Evolutionary conservation across 495 filamentous ascomycete species (phyloP).

Genomic region (Cladorrhinum samala): DNA sequence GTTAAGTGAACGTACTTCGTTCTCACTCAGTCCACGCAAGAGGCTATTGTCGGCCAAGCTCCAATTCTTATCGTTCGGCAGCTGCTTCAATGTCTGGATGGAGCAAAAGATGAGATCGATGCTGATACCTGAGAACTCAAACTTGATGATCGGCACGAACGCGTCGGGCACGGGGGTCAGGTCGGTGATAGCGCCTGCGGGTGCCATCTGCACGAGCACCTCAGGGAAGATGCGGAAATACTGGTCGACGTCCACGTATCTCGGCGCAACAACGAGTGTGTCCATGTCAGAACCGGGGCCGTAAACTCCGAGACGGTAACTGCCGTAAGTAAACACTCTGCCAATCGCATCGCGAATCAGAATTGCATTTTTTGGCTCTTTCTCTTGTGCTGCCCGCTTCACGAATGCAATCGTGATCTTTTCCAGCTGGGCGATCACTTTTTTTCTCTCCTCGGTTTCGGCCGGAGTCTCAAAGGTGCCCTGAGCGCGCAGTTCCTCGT

Average conservation of each 20-base stretch:
- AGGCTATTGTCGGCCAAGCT: slow-evolving; percentile 76
- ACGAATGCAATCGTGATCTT: slow-evolving; percentile 79
- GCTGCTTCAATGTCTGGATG: slow-evolving; percentile 58
- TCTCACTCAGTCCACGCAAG: slow-evolving; percentile 77
- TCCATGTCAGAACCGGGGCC: slow-evolving; percentile 97
- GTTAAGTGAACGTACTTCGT: slow-evolving; percentile 81
- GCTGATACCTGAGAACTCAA: slow-evolving; percentile 81
- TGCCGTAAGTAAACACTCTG: slow-evolving; percentile 90
- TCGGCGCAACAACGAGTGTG: slow-evolving; percentile 84
- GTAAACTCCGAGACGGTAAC: slow-evolving; percentile 88
- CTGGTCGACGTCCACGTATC: slow-evolving; percentile 77
- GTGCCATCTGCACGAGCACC: slow-evolving; percentile 65
- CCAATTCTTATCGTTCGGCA: slow-evolving; percentile 58
- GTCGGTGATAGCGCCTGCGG: slow-evolving; percentile 70
- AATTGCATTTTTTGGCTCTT: slow-evolving; percentile 67
- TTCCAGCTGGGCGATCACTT: slow-evolving; percentile 65
- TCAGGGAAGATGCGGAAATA: slow-evolving; percentile 85
- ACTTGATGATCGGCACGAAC: slow-evolving; percentile 92
- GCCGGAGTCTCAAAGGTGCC: slow-evolving; percentile 81
- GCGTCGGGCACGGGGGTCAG: slow-evolving; percentile 83
- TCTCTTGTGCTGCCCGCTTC: slow-evolving; percentile 60
- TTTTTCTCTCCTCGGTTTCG: slow-evolving; percentile 62
- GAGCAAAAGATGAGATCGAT: slow-evolving; percentile 93
- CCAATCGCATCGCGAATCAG: slow-evolving; percentile 76
- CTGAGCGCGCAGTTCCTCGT: slow-evolving; percentile 74